Base-by-base conservation (phyloP, 2,329 filamentous ascomycete genomes). In the Penicillium griseofulvum region DNA sequence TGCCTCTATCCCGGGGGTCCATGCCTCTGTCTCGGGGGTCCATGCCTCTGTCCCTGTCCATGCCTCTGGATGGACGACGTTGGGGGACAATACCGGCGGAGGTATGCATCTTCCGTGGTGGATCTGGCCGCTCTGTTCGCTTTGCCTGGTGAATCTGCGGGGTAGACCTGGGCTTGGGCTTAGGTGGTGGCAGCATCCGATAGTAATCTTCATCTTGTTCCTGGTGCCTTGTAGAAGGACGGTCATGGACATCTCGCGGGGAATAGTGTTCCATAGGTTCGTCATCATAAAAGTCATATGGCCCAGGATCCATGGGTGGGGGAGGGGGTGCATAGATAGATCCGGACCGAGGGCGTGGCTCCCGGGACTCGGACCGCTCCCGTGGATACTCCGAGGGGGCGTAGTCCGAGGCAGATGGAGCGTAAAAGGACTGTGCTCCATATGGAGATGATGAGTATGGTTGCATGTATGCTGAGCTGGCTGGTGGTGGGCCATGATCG, bases 151-250 rank as follows among this genome's bases (percentile, higher is more conserved):
- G 73, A 29, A 76, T 69, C 28, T 73, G 69, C 8, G 66, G 66
- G 31, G 61, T 52, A 29, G 63, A 51, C 48, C 63, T 70, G 34
- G 58, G 50, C 51, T 68, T 73, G 19, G 63, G 55, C 47, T 63
- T 70, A 26, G 75, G 74, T 6, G 73, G 76, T 42, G 74, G 74
- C 73, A 77, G 76, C 29, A 31, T 31, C 49, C 64, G 71, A 56
- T 76, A 74, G 49, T 67, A 76, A 44, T 77, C 76, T 52, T 78
- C 75, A 41, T 74, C 73, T 16, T 63, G 67, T 11, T 69, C 66
- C 45, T 65, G 67, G 31, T 60, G 61, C 43, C 65, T 67, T 52
- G 67, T 62, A n/a, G 70, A 61, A 31, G 64, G 64, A 22, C 71
- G 68, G 4, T 65, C 63, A 36, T 70, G 69, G 28, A 59, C 37